Evolutionary conservation across 2,329 filamentous ascomycete genomes (phyloP).

Genomic region (Dactylonectria estremocensis): DNA sequence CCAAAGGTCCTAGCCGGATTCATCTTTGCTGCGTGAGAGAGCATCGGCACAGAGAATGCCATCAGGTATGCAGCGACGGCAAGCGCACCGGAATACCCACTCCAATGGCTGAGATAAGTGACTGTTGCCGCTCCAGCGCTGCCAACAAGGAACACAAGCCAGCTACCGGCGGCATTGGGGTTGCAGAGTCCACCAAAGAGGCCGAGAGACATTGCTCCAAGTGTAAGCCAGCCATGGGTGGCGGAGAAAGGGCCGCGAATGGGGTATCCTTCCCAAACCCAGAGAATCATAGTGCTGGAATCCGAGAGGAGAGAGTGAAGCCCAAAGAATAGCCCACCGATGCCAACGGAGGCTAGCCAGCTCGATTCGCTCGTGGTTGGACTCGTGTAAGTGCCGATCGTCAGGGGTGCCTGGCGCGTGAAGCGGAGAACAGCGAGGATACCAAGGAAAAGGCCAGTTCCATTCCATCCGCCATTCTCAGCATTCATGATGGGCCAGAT

Average conservation of each 20-base stretch:
- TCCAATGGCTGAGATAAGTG: conserved; percentile 86
- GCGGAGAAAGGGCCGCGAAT: conserved; percentile 89
- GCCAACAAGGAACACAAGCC: conserved; percentile 85
- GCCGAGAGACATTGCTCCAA: conserved; percentile 89
- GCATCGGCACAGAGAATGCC: conserved; percentile 82
- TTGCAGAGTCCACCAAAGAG: conserved; percentile 82
- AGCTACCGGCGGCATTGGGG: conserved; percentile 80
- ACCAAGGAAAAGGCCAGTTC: conserved; percentile 82
- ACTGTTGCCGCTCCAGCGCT: conserved; percentile 84
- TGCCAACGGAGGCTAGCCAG: conserved; percentile 79
- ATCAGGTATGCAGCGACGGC: conserved; percentile 84
- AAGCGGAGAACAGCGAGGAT: conserved; percentile 83
- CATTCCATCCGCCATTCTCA: conserved; percentile 93
- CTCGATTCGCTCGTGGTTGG: conserved; percentile 74
- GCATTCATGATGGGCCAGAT: conserved; percentile 96
- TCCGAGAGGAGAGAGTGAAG: conserved; percentile 95
- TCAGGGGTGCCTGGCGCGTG: conserved; percentile 74
- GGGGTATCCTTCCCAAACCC: conserved; percentile 98
- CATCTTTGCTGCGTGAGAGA: conserved; percentile 83
- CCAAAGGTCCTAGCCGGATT: conserved; percentile 87
- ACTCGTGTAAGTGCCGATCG: conserved; percentile 54
- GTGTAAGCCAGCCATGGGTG: conserved; percentile 90
- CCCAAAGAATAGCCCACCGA: conserved; percentile 89
- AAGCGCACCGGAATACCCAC: conserved; percentile 89
- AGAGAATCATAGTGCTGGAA: conserved; percentile 98